Percentiles rank a stretch among this genome's conserved stretches.
Evolutionary conservation across 176 grass and related monocot species (phyloP).

Genomic region (Triticum urartu): DNA sequence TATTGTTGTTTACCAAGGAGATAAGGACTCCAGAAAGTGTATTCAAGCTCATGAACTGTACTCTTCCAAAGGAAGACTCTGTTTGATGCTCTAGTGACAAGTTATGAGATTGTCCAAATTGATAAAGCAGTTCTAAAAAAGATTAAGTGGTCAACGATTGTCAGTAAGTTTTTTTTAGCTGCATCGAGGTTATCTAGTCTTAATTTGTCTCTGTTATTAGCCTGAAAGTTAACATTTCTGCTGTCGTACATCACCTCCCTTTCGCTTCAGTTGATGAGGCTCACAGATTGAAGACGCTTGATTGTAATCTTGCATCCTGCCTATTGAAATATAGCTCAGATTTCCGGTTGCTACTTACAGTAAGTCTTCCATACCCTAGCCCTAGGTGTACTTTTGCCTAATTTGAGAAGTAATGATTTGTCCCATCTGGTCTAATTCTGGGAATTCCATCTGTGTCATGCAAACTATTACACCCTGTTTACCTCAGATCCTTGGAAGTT

Average conservation of each 20-base stretch:
- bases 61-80: conserved; percentile 51
- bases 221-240: conserved; percentile 16
- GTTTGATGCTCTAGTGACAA: conserved; percentile 76
- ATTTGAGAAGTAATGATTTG: neutral
- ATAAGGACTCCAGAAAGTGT: conserved; percentile 53
- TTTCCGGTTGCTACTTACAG: conserved; percentile 68
- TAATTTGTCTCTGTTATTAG: neutral
- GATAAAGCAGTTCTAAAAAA: conserved; percentile 55
- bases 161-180: conserved; percentile 41
- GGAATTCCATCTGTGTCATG: neutral
- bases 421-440: neutral
- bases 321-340: conserved; percentile 55
- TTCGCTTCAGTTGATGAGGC: conserved; percentile 73
- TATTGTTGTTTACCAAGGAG: conserved; percentile 71
- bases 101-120: conserved; percentile 62
- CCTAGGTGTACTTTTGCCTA: neutral
- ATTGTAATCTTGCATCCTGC: conserved; percentile 59
- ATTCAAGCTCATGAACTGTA: conserved; percentile 64
- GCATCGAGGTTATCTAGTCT: neutral
- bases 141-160: conserved; percentile 65
- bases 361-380: conserved; percentile 30
- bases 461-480: neutral
- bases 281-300: conserved; percentile 68
- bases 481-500: neutral
- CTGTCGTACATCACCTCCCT: neutral